Percentiles rank a stretch among this genome's conserved stretches.
phyloP scores from a whole-genome alignment of 2,329 filamentous ascomycete species.

The Xylaria sp. region DNA sequence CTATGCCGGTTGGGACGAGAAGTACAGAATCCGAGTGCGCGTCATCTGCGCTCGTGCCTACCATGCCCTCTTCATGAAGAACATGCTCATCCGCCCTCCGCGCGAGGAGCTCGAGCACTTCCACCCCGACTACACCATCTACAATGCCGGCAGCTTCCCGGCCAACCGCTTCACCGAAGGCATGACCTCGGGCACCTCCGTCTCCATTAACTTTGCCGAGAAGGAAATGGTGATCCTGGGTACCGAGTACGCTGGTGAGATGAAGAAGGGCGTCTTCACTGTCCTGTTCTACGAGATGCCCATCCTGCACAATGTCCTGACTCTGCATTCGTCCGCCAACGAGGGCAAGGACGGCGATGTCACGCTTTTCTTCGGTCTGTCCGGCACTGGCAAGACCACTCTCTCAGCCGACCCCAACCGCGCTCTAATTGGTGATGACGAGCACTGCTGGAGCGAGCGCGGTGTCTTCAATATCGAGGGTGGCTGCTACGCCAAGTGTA shows the following conservation, averaged over 20 bases:
- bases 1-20: slow-evolving; percentile 97
- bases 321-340: slow-evolving; percentile 98
- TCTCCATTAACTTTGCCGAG: slow-evolving; percentile 98
- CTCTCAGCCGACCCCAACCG: slow-evolving; percentile 97
- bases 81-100: slow-evolving; percentile 98
- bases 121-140: slow-evolving; percentile 99
- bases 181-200: slow-evolving; percentile 98
- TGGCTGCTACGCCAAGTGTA: slow-evolving; percentile 99
- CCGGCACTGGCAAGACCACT: slow-evolving; percentile 98
- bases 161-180: slow-evolving; percentile 98
- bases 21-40: slow-evolving; percentile 96
- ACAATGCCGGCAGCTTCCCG: slow-evolving; percentile 98
- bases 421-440: slow-evolving; percentile 95
- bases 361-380: slow-evolving; percentile 98
- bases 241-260: slow-evolving; percentile 96
- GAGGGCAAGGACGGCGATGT: slow-evolving; percentile 95
- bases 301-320: slow-evolving; percentile 98
- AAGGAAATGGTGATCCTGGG: slow-evolving; percentile 99
- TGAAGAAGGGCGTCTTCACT: slow-evolving; percentile 99
- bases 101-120: slow-evolving; percentile 95
- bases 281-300: slow-evolving; percentile 99
- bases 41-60: slow-evolving; percentile 99
- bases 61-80: slow-evolving; percentile 99
- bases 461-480: slow-evolving; percentile 99
- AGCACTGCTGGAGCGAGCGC: slow-evolving; percentile 98